phyloP scores from a whole-genome alignment of 768 basidiomycete genomes.

The Lentinus tigrinus region DNA sequence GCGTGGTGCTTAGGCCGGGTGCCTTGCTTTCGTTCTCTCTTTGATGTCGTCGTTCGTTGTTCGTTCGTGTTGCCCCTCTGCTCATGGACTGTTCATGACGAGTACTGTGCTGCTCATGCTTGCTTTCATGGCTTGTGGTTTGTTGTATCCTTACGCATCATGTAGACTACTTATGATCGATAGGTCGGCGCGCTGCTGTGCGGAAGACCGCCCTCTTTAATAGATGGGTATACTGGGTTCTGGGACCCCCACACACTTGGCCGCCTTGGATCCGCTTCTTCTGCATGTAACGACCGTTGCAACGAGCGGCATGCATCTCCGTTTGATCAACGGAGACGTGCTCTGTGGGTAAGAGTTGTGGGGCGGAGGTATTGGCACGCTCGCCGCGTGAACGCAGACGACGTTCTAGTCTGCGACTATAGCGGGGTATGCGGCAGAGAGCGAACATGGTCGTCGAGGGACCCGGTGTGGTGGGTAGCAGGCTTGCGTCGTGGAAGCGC shows the following conservation, averaged over 20 bases:
- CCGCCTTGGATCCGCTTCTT: too few species aligned
- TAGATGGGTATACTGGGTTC: conserved; percentile 15
- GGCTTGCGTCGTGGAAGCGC: too few species aligned
- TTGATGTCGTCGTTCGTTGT: not conserved
- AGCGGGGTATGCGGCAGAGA: too few species aligned
- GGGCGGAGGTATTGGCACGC: too few species aligned
- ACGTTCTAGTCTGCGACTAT: too few species aligned
- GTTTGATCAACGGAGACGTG: too few species aligned
- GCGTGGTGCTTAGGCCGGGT: not conserved
- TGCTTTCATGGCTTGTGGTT: not conserved
- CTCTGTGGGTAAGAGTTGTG: too few species aligned
- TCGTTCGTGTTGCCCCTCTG: not conserved
- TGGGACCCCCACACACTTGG: conserved; percentile 1
- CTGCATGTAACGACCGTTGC: too few species aligned
- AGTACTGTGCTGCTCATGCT: not conserved
- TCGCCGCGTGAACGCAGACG: too few species aligned
- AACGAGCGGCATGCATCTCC: too few species aligned
- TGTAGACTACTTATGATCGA: not conserved
- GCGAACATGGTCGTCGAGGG: too few species aligned
- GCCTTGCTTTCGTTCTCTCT: not conserved
- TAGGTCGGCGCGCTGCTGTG: conserved; percentile 19
- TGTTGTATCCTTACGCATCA: conserved; percentile 1
- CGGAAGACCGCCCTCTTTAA: conserved; percentile 13
- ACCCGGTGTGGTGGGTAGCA: too few species aligned
- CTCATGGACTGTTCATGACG: not conserved